Evolutionary conservation across 768 basidiomycete genomes (phyloP).

Genomic region (Lepiota subincarnata): DNA sequence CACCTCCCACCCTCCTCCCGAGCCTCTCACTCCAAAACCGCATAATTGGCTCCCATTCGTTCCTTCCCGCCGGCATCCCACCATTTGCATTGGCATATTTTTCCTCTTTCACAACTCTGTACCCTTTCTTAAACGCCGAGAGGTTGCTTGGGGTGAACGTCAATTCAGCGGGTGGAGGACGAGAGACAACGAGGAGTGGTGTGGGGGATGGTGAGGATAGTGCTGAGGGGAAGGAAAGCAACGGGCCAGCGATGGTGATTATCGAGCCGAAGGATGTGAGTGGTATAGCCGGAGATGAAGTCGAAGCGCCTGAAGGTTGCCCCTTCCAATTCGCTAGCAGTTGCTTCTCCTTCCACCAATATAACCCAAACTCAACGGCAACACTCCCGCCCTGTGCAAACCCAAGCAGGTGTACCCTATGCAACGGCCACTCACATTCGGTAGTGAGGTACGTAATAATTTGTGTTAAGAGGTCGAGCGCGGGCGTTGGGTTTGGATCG

Average conservation of each 20-base stretch:
- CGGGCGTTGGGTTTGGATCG: conserved; percentile 69
- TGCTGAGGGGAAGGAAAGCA: conserved; percentile 72
- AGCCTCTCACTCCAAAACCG: conserved; percentile 78
- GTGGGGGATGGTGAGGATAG: conserved; percentile 48
- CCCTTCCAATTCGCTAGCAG: conserved; percentile 17
- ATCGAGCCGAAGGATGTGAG: conserved; percentile 54
- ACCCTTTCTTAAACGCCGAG: conserved; percentile 59
- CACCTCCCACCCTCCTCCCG: conserved; percentile 43
- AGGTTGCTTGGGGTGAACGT: conserved; percentile 44
- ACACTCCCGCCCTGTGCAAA: conserved; percentile 86
- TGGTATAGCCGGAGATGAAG: background rate
- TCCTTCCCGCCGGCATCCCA: conserved; percentile 73
- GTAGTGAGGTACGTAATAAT: conserved; percentile 53
- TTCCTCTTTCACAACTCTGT: conserved; percentile 43
- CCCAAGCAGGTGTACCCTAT: conserved; percentile 81
- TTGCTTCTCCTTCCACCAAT: conserved; percentile 45
- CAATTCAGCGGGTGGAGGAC: conserved; percentile 41
- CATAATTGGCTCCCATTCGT: conserved; percentile 86
- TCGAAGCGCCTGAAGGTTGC: background rate
- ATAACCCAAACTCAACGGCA: conserved; percentile 61
- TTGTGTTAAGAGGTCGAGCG: conserved; percentile 50
- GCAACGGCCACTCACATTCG: conserved; percentile 61
- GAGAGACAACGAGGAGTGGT: conserved; percentile 57
- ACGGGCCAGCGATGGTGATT: conserved; percentile 63
- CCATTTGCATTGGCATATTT: conserved; percentile 35